These are phyloP conservation scores for Calonectria pteridis DNA, from an alignment of 2,329 filamentous ascomycete species.

Conservation along the genomic window DNA sequence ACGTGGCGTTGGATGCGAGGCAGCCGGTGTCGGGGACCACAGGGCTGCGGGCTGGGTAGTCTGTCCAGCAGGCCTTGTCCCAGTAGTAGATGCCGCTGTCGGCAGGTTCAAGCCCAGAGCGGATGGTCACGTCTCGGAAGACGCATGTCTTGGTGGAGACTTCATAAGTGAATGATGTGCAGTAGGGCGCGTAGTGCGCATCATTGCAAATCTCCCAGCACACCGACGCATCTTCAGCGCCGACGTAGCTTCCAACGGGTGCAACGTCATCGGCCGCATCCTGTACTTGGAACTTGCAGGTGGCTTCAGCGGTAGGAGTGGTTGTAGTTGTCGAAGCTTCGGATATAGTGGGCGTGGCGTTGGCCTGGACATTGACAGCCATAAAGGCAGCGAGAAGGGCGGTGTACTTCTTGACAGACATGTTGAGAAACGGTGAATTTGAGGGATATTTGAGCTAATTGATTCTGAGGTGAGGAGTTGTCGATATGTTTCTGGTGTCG, in stretches of 20 bases:
- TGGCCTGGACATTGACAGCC: neutral
- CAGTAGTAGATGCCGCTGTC: constrained; percentile 7
- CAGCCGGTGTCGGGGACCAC: neutral
- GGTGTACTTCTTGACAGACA: neutral
- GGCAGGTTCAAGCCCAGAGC: neutral
- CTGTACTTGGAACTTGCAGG: constrained; percentile 3
- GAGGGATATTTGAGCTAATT: neutral
- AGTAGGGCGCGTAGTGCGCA: neutral
- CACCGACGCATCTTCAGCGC: neutral
- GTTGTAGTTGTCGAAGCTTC: neutral
- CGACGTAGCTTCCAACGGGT: neutral
- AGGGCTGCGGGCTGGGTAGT: neutral
- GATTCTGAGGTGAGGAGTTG: no score
- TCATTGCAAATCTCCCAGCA: constrained; percentile 8
- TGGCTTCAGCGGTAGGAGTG: neutral
- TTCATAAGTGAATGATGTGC: constrained; percentile 5
- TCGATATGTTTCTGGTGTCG: neutral
- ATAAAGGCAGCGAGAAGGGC: neutral
- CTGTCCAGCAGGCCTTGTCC: constrained; percentile 11
- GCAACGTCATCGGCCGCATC: neutral
- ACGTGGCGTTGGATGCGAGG: neutral
- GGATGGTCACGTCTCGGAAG: neutral
- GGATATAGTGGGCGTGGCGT: neutral
- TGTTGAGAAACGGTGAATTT: neutral
- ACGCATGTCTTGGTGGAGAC: neutral